Percentiles rank a stretch among this genome's conserved stretches.
Conservation (phyloP, 2,329 filamentous ascomycete genomes). For the Colletotrichum sp. region DNA sequence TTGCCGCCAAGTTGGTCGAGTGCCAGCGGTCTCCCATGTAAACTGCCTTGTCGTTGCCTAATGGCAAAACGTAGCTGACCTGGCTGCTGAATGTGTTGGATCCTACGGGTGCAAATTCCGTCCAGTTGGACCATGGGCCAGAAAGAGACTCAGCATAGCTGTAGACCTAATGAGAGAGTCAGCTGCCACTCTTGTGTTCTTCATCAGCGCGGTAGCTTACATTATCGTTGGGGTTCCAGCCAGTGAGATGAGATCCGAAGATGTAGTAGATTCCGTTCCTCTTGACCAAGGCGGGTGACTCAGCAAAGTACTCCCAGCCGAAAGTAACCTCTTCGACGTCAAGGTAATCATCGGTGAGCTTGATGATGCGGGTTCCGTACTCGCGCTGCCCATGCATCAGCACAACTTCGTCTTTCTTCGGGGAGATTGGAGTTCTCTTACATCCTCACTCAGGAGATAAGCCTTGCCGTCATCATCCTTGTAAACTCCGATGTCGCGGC, state of each 20-base stretch:
- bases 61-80: slow-evolving; percentile 61
- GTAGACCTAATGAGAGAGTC: slow-evolving; percentile 42
- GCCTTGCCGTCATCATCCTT: slow-evolving; percentile 65
- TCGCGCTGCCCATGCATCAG: not conserved
- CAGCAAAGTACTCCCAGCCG: slow-evolving; percentile 58
- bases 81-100: slow-evolving; percentile 65
- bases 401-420: not conserved
- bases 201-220: slow-evolving; percentile 27
- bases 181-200: not conserved
- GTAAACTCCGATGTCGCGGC: slow-evolving; percentile 64
- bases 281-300: slow-evolving; percentile 69
- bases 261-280: slow-evolving; percentile 66
- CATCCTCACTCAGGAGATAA: slow-evolving; percentile 69
- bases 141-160: slow-evolving; percentile 60
- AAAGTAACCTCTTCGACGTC: slow-evolving; percentile 53
- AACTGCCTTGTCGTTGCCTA: slow-evolving; percentile 45
- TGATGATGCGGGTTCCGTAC: slow-evolving; percentile 50
- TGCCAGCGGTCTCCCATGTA: slow-evolving; percentile 75
- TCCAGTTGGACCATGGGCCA: slow-evolving; percentile 67
- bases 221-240: slow-evolving; percentile 69
- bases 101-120: slow-evolving; percentile 60
- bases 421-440: slow-evolving; percentile 32
- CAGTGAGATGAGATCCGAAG: slow-evolving; percentile 63
- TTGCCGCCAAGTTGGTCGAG: slow-evolving; percentile 60
- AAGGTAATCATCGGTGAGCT: slow-evolving; percentile 62